A percentile compares a stretch with the other conserved stretches of the same genome.
Conservation (phyloP, 2,329 filamentous ascomycete species). For the Aspergillus sp. region DNA sequence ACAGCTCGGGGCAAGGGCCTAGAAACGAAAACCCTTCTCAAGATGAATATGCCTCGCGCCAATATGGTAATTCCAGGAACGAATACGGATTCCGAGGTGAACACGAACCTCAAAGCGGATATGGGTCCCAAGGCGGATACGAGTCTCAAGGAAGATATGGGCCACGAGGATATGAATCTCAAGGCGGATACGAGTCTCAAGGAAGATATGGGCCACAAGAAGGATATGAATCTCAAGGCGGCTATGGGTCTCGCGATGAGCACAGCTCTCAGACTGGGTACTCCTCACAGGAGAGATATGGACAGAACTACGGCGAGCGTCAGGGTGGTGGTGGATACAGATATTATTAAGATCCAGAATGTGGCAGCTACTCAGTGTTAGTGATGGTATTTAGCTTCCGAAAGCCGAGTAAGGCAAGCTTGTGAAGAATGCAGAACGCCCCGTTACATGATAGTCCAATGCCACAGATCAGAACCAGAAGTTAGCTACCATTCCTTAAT, state of each 20-base stretch:
- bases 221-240: not conserved
- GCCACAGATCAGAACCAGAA: not conserved
- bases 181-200: not conserved
- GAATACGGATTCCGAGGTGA: not conserved
- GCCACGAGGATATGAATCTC: not conserved
- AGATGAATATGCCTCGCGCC: conserved; percentile 1
- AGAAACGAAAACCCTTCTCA: not conserved
- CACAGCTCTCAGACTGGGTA: conserved; percentile 22
- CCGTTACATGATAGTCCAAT: not conserved
- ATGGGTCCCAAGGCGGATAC: not conserved
- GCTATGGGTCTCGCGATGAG: conserved; percentile 12
- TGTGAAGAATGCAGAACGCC: not conserved
- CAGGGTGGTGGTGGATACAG: conserved; percentile 20
- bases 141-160: not conserved
- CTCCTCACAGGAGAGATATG: not conserved
- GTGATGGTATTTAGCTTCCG: not conserved
- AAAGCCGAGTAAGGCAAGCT: not conserved
- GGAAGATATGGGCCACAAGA: not conserved
- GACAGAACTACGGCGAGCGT: conserved; percentile 14
- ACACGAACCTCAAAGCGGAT: not conserved
- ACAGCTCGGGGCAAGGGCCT: not conserved
- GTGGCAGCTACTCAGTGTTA: not conserved
- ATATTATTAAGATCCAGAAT: conserved; percentile 18
- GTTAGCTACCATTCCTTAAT: conserved; percentile 45
- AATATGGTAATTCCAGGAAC: not conserved